A percentile compares a stretch with the other conserved stretches of the same genome.
phyloP scores from a whole-genome alignment of 2,329 filamentous ascomycete species.

The Diaporthe ilicicola region DNA sequence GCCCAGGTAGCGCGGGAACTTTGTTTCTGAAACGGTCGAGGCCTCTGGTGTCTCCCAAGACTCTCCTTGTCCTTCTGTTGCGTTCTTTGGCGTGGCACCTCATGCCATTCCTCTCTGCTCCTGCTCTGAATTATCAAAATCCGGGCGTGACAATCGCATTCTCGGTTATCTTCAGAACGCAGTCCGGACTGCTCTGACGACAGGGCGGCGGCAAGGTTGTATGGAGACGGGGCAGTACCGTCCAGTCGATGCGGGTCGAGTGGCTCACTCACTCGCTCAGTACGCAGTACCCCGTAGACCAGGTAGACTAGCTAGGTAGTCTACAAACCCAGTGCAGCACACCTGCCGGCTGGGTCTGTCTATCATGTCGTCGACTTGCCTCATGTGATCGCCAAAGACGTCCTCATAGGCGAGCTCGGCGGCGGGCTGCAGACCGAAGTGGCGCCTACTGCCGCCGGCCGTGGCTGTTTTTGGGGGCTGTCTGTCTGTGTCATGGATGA shows the following conservation, averaged over 20 bases:
- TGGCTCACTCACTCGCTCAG: not conserved
- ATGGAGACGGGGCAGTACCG: constrained; percentile 1
- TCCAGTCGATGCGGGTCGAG: not conserved
- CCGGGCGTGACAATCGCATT: constrained; percentile 19
- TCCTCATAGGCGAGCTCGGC: not conserved
- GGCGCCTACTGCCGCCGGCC: not conserved
- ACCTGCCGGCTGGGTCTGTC: no score
- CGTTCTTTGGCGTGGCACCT: not conserved
- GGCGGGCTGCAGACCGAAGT: constrained; percentile 2
- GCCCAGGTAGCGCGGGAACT: not conserved
- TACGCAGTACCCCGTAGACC: not conserved
- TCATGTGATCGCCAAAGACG: not conserved
- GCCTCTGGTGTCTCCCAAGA: not conserved
- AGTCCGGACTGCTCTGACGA: constrained; percentile 3
- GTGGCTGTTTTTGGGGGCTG: not conserved
- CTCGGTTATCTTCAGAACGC: constrained; percentile 20
- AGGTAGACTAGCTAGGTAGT: no score
- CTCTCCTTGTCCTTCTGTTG: not conserved
- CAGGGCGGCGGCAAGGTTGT: not conserved
- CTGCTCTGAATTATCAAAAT: not conserved
- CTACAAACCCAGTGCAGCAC: not conserved
- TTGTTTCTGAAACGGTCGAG: constrained; percentile 11
- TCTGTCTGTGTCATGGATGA: not conserved
- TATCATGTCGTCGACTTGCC: not conserved
- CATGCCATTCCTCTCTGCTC: not conserved